Percentiles rank a stretch among this genome's conserved stretches.
Evolutionary conservation across 1,284 basidiomycete species (phyloP).

Genomic region (Malassezia caprae): DNA sequence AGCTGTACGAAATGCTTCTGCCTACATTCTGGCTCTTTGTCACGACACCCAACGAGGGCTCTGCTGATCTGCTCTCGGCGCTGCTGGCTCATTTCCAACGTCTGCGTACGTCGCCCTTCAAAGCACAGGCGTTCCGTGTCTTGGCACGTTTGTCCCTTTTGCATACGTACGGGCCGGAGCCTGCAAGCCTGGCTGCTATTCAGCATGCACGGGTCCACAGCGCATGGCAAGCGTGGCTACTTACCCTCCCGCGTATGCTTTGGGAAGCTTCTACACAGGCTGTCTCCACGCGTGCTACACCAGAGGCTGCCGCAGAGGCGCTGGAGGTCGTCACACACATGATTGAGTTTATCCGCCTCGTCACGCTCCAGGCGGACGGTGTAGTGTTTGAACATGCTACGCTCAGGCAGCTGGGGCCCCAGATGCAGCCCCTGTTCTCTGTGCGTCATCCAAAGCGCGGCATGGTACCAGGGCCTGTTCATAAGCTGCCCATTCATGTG

Average conservation of each 20-base stretch:
- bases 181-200: not conserved
- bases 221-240: conserved; percentile 9
- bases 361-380: not conserved
- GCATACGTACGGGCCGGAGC: conserved; percentile 5
- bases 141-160: conserved; percentile 12
- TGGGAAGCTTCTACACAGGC: conserved; percentile 7
- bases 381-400: conserved; percentile 1
- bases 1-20: conserved; percentile 4
- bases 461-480: conserved; percentile 1
- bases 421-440: conserved; percentile 7
- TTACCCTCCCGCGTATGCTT: conserved; percentile 12
- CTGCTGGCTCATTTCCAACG: not conserved
- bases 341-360: conserved; percentile 3
- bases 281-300: not conserved
- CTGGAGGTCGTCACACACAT: not conserved
- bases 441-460: conserved; percentile 11
- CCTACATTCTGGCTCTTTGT: conserved; percentile 17
- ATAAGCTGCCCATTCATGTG: not conserved
- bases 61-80: not conserved
- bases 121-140: conserved; percentile 11
- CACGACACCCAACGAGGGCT: not conserved
- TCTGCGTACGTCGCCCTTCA: not conserved
- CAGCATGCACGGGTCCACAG: not conserved
- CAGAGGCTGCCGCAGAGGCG: not conserved
- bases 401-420: not conserved